phyloP scores from a whole-genome alignment of 164 flowering plant genomes.

The Berberis thunbergii region DNA sequence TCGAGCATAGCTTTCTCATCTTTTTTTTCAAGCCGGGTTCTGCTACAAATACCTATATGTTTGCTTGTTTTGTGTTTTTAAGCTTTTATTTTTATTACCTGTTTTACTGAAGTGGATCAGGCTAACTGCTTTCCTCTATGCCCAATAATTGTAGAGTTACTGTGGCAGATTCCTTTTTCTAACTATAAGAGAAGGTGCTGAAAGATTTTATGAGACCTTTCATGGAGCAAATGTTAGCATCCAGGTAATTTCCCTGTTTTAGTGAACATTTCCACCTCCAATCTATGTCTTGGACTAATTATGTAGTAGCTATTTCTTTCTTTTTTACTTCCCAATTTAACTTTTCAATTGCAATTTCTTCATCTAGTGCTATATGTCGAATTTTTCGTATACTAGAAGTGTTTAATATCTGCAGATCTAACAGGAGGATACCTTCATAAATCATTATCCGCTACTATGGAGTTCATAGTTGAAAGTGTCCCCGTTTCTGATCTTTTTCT shows the following conservation, averaged over 20 bases:
- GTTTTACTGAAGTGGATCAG: not conserved
- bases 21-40: too few relatives aligned
- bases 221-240: constrained; percentile 81
- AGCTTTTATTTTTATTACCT: too few relatives aligned
- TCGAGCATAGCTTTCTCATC: too few relatives aligned
- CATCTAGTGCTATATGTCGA: constrained; percentile 14
- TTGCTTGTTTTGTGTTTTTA: too few relatives aligned
- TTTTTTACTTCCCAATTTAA: not conserved
- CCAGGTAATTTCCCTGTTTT: constrained; percentile 40
- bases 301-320: not conserved
- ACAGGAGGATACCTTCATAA: constrained; percentile 78
- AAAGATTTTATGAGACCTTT: constrained; percentile 79
- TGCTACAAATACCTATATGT: too few relatives aligned
- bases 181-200: constrained; percentile 34
- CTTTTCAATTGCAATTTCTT: not conserved
- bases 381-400: constrained; percentile 35
- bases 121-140: not conserved
- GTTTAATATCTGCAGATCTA: constrained; percentile 74
- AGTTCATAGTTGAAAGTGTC: constrained; percentile 61
- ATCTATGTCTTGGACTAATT: not conserved
- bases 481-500: not conserved
- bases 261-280: not conserved
- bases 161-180: constrained; percentile 72
- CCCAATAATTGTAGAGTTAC: not conserved
- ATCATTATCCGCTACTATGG: constrained; percentile 63